Evolutionary conservation across 2,329 filamentous ascomycete genomes (phyloP).

Genomic region (Stemphylium vesicarium): DNA sequence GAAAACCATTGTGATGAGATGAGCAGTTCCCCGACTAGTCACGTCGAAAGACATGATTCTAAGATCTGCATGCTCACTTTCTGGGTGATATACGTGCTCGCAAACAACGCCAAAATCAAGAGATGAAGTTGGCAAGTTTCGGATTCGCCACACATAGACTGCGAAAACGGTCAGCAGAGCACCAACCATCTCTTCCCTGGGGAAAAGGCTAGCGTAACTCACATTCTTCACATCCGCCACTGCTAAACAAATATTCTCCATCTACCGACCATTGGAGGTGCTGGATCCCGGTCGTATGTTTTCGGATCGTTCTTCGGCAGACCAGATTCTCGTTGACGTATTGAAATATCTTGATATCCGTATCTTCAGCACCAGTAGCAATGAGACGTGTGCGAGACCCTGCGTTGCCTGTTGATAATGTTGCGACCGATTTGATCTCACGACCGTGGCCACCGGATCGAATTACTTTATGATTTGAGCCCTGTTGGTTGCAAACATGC

Average conservation of each 20-base stretch:
- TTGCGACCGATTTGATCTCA: slow-evolving; percentile 74
- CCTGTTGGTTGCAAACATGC: slow-evolving; percentile 50
- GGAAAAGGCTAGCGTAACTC: background rate
- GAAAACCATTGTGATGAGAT: slow-evolving; percentile 73
- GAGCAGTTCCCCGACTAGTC: slow-evolving; percentile 36
- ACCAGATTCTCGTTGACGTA: slow-evolving; percentile 45
- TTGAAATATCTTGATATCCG: slow-evolving; percentile 75
- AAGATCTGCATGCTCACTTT: slow-evolving; percentile 67
- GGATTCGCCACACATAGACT: slow-evolving; percentile 81
- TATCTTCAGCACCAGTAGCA: slow-evolving; percentile 75
- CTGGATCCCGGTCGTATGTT: slow-evolving; percentile 85
- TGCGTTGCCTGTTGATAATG: slow-evolving; percentile 40
- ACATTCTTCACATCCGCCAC: slow-evolving; percentile 80
- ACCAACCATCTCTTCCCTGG: background rate
- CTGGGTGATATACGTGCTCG: slow-evolving; percentile 57
- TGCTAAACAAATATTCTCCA: slow-evolving; percentile 78
- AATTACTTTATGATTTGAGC: slow-evolving; percentile 57
- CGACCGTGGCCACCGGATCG: slow-evolving; percentile 80
- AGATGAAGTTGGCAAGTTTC: slow-evolving; percentile 54
- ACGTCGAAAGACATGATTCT: slow-evolving; percentile 82
- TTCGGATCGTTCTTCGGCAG: slow-evolving; percentile 71
- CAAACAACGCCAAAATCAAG: slow-evolving; percentile 61
- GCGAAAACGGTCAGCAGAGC: background rate
- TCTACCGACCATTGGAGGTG: slow-evolving; percentile 74
- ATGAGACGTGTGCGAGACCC: slow-evolving; percentile 51